A percentile compares a stretch with the other conserved stretches of the same genome.
Evolutionary conservation across 768 basidiomycete genomes (phyloP).

Genomic region (Pisolithus marmoratus): DNA sequence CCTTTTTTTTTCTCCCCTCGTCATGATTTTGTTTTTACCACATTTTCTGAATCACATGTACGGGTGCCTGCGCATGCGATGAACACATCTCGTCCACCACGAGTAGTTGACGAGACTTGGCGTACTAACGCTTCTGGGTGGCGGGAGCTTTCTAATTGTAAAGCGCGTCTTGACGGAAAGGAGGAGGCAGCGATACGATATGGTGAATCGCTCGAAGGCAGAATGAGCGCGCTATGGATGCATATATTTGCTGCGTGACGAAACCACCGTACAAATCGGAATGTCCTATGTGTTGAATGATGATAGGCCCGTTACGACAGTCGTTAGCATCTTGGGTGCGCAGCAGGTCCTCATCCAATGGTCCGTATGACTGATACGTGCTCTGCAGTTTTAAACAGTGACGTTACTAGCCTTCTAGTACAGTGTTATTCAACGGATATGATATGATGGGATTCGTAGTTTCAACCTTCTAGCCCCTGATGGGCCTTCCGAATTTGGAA

Average conservation of each 20-base stretch:
- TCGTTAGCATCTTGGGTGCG: too few species aligned
- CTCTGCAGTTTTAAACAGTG: too few species aligned
- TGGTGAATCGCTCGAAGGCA: constrained; percentile 9
- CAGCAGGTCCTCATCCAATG: too few species aligned
- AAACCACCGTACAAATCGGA: too few species aligned
- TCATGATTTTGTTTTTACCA: background rate
- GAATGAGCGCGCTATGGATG: constrained; percentile 20
- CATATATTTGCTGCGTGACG: background rate
- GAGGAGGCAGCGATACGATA: constrained; percentile 16
- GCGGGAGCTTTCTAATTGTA: constrained; percentile 26
- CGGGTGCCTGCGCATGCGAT: background rate
- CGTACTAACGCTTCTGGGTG: constrained; percentile 23
- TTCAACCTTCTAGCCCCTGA: too few species aligned
- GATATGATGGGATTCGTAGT: too few species aligned
- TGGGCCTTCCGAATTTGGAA: too few species aligned
- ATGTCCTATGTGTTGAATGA: too few species aligned
- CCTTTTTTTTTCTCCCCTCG: constrained; percentile 8
- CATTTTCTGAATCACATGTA: background rate
- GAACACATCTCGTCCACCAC: background rate
- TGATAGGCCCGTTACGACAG: too few species aligned
- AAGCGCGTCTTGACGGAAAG: constrained; percentile 24
- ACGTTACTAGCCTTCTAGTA: too few species aligned
- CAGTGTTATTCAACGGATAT: too few species aligned
- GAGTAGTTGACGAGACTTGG: constrained; percentile 21
- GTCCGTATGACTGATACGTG: too few species aligned